A percentile compares a stretch with the other conserved stretches of the same genome.
phyloP scores from a whole-genome alignment of 2,329 filamentous ascomycete genomes.

The Cryphonectria radicalis region DNA sequence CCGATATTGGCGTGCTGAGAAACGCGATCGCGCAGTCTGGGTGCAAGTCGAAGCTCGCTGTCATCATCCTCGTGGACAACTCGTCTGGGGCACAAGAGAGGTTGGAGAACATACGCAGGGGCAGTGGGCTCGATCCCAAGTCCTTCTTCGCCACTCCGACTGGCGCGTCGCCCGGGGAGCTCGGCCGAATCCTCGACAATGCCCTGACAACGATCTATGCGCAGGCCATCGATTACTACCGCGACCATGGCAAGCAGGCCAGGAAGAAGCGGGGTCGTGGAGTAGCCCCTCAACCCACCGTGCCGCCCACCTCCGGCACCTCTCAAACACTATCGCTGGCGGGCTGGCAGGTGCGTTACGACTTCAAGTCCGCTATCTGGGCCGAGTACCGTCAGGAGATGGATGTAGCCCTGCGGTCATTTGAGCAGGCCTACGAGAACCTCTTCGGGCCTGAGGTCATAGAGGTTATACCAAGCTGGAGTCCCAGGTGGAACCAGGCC shows the following conservation, averaged over 20 bases:
- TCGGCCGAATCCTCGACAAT: conserved; percentile 73
- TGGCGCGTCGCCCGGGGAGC: conserved; percentile 70
- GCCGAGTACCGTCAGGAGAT: conserved; percentile 93
- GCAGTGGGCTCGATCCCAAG: conserved; percentile 81
- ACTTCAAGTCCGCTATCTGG: conserved; percentile 89
- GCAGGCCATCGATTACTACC: conserved; percentile 84
- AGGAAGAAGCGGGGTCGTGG: conserved; percentile 86
- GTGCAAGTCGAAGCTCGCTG: conserved; percentile 77
- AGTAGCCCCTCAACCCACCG: conserved; percentile 76
- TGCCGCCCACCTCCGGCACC: conserved; percentile 80
- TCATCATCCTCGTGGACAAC: conserved; percentile 77
- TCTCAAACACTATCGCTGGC: conserved; percentile 83
- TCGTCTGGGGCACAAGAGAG: conserved; percentile 65
- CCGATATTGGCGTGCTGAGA: conserved; percentile 80
- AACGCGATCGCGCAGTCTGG: conserved; percentile 68
- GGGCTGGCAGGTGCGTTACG: conserved; percentile 92
- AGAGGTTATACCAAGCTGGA: conserved; percentile 89
- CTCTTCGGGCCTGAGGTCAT: conserved; percentile 83
- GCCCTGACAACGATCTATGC: conserved; percentile 75
- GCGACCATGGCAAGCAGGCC: conserved; percentile 89
- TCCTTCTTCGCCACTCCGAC: conserved; percentile 84
- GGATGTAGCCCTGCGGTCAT: conserved; percentile 83
- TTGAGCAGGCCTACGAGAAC: conserved; percentile 83
- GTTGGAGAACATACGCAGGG: conserved; percentile 76
- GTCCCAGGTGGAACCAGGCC: conserved; percentile 88